A percentile compares a stretch with the other conserved stretches of the same genome.
Conservation (phyloP, 2,329 filamentous ascomycete species). For the Diaporthe destruens region DNA sequence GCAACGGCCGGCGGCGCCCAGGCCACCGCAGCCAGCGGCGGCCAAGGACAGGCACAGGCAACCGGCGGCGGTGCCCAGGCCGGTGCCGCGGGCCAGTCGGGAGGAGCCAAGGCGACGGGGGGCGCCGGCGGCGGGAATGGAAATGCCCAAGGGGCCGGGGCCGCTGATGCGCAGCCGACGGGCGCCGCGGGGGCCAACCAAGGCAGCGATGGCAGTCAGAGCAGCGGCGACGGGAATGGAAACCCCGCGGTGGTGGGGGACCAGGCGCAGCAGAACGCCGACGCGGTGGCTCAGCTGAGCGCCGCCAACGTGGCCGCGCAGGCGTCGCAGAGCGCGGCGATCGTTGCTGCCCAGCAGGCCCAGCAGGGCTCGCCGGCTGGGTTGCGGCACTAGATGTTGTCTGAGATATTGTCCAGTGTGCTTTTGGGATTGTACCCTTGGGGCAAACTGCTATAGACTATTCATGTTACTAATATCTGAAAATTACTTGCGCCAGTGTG, state of each 20-base stretch:
- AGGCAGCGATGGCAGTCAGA: background rate
- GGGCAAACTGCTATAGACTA: background rate
- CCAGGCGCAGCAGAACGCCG: slow-evolving; percentile 21
- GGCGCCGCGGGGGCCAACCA: background rate
- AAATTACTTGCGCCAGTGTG: background rate
- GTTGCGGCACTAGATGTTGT: background rate
- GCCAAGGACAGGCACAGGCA: background rate
- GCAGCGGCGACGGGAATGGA: background rate
- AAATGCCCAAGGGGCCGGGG: background rate
- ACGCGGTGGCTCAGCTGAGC: slow-evolving; percentile 20
- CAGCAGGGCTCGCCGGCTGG: slow-evolving; percentile 26
- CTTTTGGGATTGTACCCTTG: background rate
- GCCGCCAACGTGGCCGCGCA: slow-evolving; percentile 15
- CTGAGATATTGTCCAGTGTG: no score
- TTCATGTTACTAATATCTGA: background rate
- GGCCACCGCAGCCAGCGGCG: background rate
- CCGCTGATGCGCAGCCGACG: background rate
- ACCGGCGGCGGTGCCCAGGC: slow-evolving; percentile 2
- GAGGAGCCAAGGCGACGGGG: slow-evolving; percentile 9
- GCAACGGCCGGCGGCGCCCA: background rate
- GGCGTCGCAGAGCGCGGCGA: slow-evolving; percentile 27
- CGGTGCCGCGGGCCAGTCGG: background rate
- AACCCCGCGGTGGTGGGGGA: background rate
- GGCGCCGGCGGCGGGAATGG: background rate
- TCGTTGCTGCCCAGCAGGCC: slow-evolving; percentile 24